Percentiles rank a stretch among this genome's conserved stretches.
These are phyloP conservation scores for Cicer yamashitae DNA, from an alignment of 306 rosid species.

Conservation along the genomic window DNA sequence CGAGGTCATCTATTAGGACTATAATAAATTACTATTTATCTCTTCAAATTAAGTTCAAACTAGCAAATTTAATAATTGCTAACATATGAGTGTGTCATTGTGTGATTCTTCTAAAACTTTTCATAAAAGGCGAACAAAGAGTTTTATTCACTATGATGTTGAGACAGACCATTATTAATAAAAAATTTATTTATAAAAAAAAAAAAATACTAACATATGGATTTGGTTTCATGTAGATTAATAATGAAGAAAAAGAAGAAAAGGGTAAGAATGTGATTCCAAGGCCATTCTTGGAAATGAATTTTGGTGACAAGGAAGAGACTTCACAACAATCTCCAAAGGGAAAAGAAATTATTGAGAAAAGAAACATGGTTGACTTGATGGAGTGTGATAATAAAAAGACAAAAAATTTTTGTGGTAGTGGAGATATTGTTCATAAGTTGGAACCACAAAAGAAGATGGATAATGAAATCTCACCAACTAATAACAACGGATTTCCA, in stretches of 20 bases:
- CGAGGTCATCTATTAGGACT: no score
- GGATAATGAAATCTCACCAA: not conserved
- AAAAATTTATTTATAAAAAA: not conserved
- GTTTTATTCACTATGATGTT: no score
- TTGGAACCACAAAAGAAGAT: not conserved
- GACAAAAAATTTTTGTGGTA: conserved; percentile 8
- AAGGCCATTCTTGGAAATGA: conserved; percentile 53
- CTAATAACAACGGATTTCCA: conserved; percentile 27
- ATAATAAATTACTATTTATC: not conserved
- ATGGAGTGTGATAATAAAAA: conserved; percentile 36
- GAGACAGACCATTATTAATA: no score
- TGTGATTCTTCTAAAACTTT: no score
- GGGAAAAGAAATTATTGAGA: not conserved
- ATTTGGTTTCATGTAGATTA: conserved; percentile 39
- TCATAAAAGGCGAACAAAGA: no score
- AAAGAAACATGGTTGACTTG: conserved; percentile 48
- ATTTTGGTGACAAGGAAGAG: conserved; percentile 31
- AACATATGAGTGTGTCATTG: no score
- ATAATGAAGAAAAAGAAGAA: conserved; percentile 36
- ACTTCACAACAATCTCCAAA: not conserved
- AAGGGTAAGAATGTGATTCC: conserved; percentile 32
- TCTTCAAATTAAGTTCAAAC: not conserved
- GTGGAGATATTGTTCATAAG: not conserved
- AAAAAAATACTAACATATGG: not conserved
- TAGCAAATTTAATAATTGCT: no score